Conservation (phyloP, 345 rosid species). For the Arabis alpina region DNA sequence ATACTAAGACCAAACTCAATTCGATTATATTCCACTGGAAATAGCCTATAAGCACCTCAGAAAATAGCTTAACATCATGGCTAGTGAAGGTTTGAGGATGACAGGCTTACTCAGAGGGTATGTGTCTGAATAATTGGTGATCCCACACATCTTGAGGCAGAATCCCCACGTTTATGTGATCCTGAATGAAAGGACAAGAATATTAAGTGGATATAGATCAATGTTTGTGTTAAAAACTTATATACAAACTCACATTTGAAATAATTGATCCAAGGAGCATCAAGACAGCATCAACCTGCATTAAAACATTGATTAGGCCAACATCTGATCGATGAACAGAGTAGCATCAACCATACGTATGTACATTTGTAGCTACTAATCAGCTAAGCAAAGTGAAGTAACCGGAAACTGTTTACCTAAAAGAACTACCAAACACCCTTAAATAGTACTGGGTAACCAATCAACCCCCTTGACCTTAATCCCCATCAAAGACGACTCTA, state of each 20-base stretch:
- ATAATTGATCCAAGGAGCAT: constrained; percentile 74
- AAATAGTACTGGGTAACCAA: too few species aligned
- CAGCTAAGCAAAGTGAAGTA: neutral
- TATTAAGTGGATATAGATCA: constrained; percentile 17
- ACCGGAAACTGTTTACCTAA: too few species aligned
- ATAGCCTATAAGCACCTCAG: too few species aligned
- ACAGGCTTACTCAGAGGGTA: constrained; percentile 55
- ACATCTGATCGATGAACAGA: constrained; percentile 2
- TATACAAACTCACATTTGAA: constrained; percentile 59
- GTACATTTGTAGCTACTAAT: constrained; percentile 14
- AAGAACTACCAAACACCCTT: too few species aligned
- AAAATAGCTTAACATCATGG: too few species aligned
- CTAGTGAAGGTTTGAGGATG: too few species aligned
- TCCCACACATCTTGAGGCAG: constrained; percentile 94
- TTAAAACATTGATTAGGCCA: constrained; percentile 22
- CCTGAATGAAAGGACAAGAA: constrained; percentile 51
- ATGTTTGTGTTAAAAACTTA: neutral
- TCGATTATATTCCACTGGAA: neutral
- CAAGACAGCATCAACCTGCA: constrained; percentile 86
- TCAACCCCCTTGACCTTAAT: too few species aligned
- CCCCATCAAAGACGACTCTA: too few species aligned
- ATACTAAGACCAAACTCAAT: constrained; percentile 31
- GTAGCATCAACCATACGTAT: constrained; percentile 5
- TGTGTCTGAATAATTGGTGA: constrained; percentile 70
- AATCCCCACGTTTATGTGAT: constrained; percentile 48